Conservation (phyloP, 257 asterid genomes). For the Anisodus acutangulus region DNA sequence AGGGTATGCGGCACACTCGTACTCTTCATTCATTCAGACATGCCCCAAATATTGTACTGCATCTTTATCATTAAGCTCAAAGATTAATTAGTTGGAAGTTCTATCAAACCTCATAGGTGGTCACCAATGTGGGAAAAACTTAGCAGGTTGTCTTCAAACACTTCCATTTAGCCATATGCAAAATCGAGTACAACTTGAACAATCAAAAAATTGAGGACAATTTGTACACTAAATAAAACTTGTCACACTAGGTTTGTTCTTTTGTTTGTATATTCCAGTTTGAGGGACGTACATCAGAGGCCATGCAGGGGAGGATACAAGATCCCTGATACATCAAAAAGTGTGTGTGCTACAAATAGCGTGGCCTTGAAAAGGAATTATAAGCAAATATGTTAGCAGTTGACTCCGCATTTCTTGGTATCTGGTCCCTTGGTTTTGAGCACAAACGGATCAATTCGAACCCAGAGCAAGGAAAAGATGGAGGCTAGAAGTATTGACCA, state of each 20-base stretch:
- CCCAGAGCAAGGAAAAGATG: conserved; percentile 88
- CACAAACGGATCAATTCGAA: conserved; percentile 77
- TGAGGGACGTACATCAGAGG: conserved; percentile 35
- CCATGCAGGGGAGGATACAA: neutral
- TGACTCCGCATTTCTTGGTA: conserved; percentile 76
- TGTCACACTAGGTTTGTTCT: conserved; percentile 41
- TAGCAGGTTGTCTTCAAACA: conserved; percentile 14
- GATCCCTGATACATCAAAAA: conserved; percentile 36
- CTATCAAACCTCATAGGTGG: neutral
- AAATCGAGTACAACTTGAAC: conserved; percentile 32
- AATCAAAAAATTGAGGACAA: conserved; percentile 27
- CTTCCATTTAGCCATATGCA: conserved; percentile 27
- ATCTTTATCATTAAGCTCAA: neutral
- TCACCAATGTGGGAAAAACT: neutral
- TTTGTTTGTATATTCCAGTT: conserved; percentile 36
- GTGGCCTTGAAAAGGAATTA: conserved; percentile 29
- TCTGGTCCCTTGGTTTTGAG: conserved; percentile 83
- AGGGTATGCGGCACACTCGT: neutral
- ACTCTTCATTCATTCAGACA: conserved; percentile 1
- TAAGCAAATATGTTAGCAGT: conserved; percentile 57
- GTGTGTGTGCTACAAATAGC: neutral
- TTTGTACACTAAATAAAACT: conserved; percentile 41
- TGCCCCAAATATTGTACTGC: neutral
- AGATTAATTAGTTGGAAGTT: neutral
- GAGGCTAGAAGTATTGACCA: conserved; percentile 94